Evolutionary conservation across 441 rosid genomes (phyloP), one percentile per base, ranked within the genome.

Genomic region (Cnidoscolus chayamansa): DNA sequence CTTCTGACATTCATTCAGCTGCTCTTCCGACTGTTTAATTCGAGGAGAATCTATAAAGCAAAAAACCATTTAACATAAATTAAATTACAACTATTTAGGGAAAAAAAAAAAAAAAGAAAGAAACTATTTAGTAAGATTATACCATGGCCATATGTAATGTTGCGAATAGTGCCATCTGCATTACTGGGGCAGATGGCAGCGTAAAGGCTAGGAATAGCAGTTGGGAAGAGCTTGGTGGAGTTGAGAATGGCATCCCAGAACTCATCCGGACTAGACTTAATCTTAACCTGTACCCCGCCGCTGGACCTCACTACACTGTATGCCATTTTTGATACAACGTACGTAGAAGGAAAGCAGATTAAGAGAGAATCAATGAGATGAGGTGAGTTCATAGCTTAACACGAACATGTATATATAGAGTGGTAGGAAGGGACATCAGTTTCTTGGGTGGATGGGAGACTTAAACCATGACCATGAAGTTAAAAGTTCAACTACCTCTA

Each of bases 181-280:
- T 47, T 48, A 6, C 40, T 65, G 12, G 54, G 30, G 4, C 5
- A 45, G 12, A 65, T 65, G 40, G 55, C 17, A 55, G 54, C 12
- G 68, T 47, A 65, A 3, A 65, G 68, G 55, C n/a, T 48, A 7
- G 68, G 68, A 45, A 65, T 48, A 3, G 68, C 55, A 1, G 55
- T 65, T 11, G 68, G 55, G 35, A 65, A 65, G 4, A 65, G 31
- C 11, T 4, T 19, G 11, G 68, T 65, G 35, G 68, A 65, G 68
- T 65, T 65, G 17, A 45, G n/a, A 48, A 65, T 65, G 68, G 68
- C 68, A 35, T 47, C 17, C 20, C 20, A 65, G 68, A 65, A 65
- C 17, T 65, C 48, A 3, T 65, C 68, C 1, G 68, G 17, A 25
- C 10, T 47, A 9, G 54, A 19, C 55, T 65, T 65, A 7, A 65